These are phyloP conservation scores for Linum lewisii DNA, from an alignment of 345 rosid genomes.

Conservation along the genomic window DNA sequence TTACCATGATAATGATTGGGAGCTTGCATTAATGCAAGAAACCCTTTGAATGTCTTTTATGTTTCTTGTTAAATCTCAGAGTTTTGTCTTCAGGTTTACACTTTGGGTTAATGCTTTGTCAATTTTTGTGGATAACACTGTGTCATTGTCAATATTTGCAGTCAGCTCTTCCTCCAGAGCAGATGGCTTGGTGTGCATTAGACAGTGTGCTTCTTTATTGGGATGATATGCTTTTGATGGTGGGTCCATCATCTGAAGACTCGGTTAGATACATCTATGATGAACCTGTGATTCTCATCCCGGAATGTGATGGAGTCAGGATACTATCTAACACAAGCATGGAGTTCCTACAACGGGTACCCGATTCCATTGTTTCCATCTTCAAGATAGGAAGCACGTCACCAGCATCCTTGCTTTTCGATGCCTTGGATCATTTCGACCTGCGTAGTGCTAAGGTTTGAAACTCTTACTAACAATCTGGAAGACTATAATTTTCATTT, in stretches of 20 bases:
- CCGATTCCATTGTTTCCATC: constrained; percentile 87
- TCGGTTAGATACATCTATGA: constrained; percentile 76
- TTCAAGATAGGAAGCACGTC: constrained; percentile 96
- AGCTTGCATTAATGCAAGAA: background rate
- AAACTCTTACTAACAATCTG: background rate
- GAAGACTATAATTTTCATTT: background rate
- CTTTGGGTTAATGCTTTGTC: background rate
- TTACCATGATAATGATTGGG: background rate
- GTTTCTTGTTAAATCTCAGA: background rate
- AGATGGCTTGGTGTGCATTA: constrained; percentile 97
- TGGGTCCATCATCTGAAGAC: constrained; percentile 69
- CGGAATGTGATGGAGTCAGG: constrained; percentile 98
- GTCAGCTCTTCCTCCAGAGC: constrained; percentile 96
- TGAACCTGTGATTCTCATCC: constrained; percentile 75
- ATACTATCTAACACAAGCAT: constrained; percentile 72
- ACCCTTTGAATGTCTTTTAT: background rate
- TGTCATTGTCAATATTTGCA: constrained; percentile 17
- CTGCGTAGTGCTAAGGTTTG: constrained; percentile 85
- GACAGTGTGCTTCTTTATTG: constrained; percentile 82
- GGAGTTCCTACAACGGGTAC: constrained; percentile 92
- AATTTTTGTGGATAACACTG: background rate
- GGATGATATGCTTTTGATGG: constrained; percentile 94
- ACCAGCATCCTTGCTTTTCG: constrained; percentile 81
- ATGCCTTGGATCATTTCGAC: constrained; percentile 97
- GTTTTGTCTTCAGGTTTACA: background rate